These are phyloP conservation scores for Eucalyptus camaldulensis DNA, from an alignment of 345 rosid species.

Conservation along the genomic window DNA sequence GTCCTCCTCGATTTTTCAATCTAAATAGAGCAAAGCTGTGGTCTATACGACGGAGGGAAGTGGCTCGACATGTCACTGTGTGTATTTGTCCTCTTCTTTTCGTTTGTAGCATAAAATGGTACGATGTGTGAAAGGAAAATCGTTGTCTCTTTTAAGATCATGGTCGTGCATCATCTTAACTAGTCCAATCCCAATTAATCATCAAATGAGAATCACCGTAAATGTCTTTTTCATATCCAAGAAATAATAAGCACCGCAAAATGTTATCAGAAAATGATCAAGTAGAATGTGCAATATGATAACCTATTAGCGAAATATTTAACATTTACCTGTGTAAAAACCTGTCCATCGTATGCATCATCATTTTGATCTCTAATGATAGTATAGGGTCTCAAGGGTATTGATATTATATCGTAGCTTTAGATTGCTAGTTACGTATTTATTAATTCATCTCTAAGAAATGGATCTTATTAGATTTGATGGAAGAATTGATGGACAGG, in stretches of 20 bases:
- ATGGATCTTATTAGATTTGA: neutral
- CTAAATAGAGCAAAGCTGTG: neutral
- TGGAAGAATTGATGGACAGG: neutral
- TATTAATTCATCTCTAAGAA: neutral
- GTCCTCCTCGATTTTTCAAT: neutral
- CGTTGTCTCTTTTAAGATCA: neutral
- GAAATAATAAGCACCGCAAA: neutral
- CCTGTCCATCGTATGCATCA: accelerated
- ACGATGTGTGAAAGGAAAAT: neutral
- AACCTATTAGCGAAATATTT: neutral
- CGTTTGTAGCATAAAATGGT: neutral
- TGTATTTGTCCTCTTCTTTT: neutral
- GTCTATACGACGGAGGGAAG: neutral
- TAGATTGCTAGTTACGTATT: accelerated
- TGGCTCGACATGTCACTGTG: neutral
- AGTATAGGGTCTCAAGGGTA: neutral
- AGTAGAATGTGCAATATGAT: accelerated
- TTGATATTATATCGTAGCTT: neutral
- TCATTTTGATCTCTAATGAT: neutral
- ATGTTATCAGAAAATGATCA: neutral
- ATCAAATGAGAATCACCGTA: accelerated
- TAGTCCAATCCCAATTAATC: neutral
- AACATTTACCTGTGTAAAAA: neutral
- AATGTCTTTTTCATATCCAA: neutral
- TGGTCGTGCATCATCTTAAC: neutral